Evolutionary conservation across 805 yeast genomes (phyloP).

Genomic region (Teunomyces panamensis): DNA sequence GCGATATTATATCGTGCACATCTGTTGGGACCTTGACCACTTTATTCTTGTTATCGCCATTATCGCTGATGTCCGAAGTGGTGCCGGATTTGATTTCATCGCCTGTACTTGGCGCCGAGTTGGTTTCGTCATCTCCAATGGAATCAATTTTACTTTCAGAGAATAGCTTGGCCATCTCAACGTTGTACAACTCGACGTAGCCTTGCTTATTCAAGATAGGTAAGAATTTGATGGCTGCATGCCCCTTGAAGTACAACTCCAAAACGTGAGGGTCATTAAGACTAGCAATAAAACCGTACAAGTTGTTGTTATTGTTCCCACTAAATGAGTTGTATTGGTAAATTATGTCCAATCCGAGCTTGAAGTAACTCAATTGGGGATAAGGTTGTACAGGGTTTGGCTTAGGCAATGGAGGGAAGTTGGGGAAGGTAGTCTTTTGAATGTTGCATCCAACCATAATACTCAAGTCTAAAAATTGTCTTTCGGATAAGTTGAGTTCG

Average conservation of each 20-base stretch:
- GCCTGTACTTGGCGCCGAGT: constrained; percentile 9
- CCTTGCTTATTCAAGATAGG: constrained; percentile 76
- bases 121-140: constrained; percentile 10
- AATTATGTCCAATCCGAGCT: constrained; percentile 38
- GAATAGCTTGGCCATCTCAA: constrained; percentile 40
- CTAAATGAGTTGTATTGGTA: constrained; percentile 31
- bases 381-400: constrained; percentile 39
- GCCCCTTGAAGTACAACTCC: constrained; percentile 62
- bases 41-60: constrained; percentile 3
- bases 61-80: constrained; percentile 8
- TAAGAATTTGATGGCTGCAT: constrained; percentile 62
- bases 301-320: constrained; percentile 22
- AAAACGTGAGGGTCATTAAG: constrained; percentile 45
- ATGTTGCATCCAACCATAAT: constrained; percentile 76
- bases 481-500: constrained; percentile 58
- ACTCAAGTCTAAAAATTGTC: constrained; percentile 72
- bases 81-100: constrained; percentile 8
- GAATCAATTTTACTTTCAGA: constrained; percentile 17
- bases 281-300: constrained; percentile 46
- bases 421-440: constrained; percentile 62
- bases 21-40: constrained; percentile 62
- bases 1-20: constrained; percentile 77
- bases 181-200: constrained; percentile 54
- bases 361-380: constrained; percentile 39
- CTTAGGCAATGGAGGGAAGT: constrained; percentile 46